phyloP scores from a whole-genome alignment of 352 stramenopile genomes.

The Phytophthora sp. region DNA sequence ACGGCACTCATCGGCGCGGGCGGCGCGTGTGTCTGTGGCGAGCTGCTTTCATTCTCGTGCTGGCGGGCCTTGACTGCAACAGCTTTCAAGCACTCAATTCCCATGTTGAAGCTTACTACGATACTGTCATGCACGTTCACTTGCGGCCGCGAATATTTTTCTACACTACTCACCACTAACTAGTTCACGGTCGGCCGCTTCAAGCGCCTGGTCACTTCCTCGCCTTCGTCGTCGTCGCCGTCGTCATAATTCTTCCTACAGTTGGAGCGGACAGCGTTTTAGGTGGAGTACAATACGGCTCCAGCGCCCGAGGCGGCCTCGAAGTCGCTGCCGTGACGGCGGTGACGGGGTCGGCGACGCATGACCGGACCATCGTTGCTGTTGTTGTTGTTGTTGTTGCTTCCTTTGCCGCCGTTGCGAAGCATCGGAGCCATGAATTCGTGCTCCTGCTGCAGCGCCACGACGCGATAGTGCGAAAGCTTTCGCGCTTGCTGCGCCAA shows the following conservation, averaged over 20 bases:
- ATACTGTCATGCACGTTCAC: constrained; percentile 28
- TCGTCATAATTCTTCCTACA: constrained; percentile 32
- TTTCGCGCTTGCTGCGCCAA: constrained; percentile 77
- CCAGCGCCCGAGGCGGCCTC: constrained; percentile 9
- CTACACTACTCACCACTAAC: constrained; percentile 34
- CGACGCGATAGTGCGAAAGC: constrained; percentile 67
- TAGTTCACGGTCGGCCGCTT: constrained; percentile 30
- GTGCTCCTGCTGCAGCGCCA: constrained; percentile 72
- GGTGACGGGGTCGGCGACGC: constrained; percentile 35
- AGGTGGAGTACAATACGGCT: constrained; percentile 36
- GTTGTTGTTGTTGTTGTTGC: constrained; percentile 33
- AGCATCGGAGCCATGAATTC: constrained; percentile 37
- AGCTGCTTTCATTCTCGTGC: no score
- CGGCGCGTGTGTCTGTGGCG: neutral
- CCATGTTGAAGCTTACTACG: constrained; percentile 38
- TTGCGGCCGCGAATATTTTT: constrained; percentile 35
- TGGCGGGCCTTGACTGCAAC: no score
- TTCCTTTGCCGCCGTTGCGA: constrained; percentile 30
- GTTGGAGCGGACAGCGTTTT: constrained; percentile 16
- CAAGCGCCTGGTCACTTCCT: constrained; percentile 1
- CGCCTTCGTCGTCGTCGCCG: neutral
- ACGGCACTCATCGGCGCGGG: neutral
- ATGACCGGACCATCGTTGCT: constrained; percentile 21
- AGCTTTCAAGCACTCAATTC: constrained; percentile 23
- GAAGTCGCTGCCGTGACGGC: constrained; percentile 23